phyloP scores from a whole-genome alignment of 2,329 filamentous ascomycete species.

The Knufia petricola region DNA sequence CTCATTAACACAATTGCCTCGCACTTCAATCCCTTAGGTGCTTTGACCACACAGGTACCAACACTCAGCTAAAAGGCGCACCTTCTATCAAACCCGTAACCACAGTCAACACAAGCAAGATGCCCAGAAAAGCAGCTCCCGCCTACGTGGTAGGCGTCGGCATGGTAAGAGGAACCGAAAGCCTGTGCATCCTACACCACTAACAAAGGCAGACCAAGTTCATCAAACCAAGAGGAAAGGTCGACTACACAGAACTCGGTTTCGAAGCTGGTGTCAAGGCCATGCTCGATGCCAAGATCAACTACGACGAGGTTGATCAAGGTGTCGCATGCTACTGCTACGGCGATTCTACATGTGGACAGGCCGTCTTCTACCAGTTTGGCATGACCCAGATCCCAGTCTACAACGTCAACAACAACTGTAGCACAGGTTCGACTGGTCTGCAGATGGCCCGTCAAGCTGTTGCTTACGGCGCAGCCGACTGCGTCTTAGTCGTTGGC shows the following conservation, averaged over 20 bases:
- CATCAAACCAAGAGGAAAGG: conserved; percentile 45
- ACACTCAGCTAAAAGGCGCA: background rate
- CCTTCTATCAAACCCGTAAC: background rate
- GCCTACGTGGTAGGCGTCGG: conserved; percentile 92
- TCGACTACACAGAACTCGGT: conserved; percentile 28
- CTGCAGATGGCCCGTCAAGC: conserved; percentile 73
- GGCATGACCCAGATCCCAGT: conserved; percentile 95
- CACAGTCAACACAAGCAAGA: conserved; percentile 26
- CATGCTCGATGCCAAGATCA: conserved; percentile 68
- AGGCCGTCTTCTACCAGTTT: conserved; percentile 97
- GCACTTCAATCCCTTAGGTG: too few relatives aligned
- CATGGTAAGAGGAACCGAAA: conserved; percentile 44
- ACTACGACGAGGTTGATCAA: conserved; percentile 91
- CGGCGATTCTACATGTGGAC: conserved; percentile 86
- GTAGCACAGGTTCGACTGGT: conserved; percentile 88
- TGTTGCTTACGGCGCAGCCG: conserved; percentile 68
- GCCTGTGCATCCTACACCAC: background rate
- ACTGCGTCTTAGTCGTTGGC: conserved; percentile 83
- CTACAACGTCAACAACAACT: conserved; percentile 99
- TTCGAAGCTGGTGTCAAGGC: conserved; percentile 28
- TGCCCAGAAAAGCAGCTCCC: conserved; percentile 45
- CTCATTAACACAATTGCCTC: too few relatives aligned
- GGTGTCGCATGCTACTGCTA: conserved; percentile 98
- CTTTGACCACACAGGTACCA: too few relatives aligned
- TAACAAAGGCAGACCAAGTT: conserved; percentile 60